Conservation (phyloP, 495 filamentous ascomycete genomes). For the Neurospora sp. region DNA sequence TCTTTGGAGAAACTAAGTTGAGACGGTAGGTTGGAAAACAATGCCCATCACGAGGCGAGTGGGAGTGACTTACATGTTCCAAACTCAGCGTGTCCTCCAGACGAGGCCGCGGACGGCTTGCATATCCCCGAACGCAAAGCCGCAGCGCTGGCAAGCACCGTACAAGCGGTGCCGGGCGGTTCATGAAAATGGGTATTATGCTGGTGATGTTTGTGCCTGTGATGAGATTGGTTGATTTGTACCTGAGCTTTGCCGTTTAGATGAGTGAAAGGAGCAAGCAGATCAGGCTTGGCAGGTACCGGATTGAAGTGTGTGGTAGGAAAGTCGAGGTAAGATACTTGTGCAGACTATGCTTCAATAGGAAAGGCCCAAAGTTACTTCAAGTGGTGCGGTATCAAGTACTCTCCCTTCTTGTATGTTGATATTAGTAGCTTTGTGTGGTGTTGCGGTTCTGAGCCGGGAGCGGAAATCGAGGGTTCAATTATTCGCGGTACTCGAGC, state of each 20-base stretch:
- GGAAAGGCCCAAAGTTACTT: neutral
- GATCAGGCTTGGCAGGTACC: neutral
- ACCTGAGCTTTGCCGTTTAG: neutral
- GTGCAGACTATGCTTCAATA: neutral
- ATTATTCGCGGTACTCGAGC: neutral
- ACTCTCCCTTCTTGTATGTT: neutral
- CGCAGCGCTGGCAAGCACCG: slow-evolving; percentile 7
- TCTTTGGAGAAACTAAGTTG: slow-evolving; percentile 48
- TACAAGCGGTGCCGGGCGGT: neutral
- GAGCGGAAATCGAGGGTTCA: neutral
- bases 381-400: neutral
- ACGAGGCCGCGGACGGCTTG: slow-evolving; percentile 24
- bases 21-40: slow-evolving; percentile 4
- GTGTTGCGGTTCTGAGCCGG: neutral
- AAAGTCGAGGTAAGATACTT: neutral
- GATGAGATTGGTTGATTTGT: neutral
- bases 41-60: neutral
- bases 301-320: neutral
- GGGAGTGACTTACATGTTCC: slow-evolving; percentile 34
- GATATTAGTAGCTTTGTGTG: neutral
- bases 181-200: neutral
- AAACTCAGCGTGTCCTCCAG: slow-evolving; percentile 33
- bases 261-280: neutral
- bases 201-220: neutral
- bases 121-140: slow-evolving; percentile 29